These are phyloP conservation scores for Rhamnella rubrinervis DNA, from an alignment of 331 rosid species.

Conservation along the genomic window DNA sequence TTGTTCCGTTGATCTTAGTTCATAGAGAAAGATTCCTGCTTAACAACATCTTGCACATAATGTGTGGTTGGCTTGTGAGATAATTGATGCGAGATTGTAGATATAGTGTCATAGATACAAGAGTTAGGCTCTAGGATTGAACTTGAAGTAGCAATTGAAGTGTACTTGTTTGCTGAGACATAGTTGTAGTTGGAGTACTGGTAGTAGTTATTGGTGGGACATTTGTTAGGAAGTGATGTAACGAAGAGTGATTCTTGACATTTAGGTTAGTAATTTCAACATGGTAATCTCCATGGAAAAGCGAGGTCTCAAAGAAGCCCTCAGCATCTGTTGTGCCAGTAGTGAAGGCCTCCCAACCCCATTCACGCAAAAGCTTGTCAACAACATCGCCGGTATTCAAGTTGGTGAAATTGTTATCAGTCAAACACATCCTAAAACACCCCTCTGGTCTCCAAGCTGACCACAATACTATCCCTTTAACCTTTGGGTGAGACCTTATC, in stretches of 20 bases:
- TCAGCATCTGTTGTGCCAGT: conserved; percentile 35
- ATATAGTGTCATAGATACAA: too few relatives aligned
- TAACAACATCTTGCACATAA: too few relatives aligned
- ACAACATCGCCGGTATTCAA: conserved; percentile 52
- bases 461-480: conserved; percentile 59
- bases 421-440: conserved; percentile 48
- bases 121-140: not conserved
- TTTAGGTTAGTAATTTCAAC: conserved; percentile 31
- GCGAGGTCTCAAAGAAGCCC: conserved; percentile 41
- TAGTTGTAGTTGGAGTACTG: not conserved
- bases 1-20: too few relatives aligned
- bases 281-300: conserved; percentile 53
- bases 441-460: conserved; percentile 41
- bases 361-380: conserved; percentile 44
- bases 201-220: conserved; percentile 21
- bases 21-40: too few relatives aligned
- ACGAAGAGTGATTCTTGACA: conserved; percentile 12
- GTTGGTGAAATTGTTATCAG: conserved; percentile 55
- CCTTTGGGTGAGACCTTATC: conserved; percentile 47
- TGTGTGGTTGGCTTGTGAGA: too few relatives aligned
- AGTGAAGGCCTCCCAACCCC: conserved; percentile 25
- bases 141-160: conserved; percentile 3
- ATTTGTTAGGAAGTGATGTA: conserved; percentile 14
- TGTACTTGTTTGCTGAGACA: not conserved
- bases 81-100: too few relatives aligned